A percentile compares a stretch with the other conserved stretches of the same genome.
phyloP scores from a whole-genome alignment of 352 stramenopile species.

The Globisporangium splendens region DNA sequence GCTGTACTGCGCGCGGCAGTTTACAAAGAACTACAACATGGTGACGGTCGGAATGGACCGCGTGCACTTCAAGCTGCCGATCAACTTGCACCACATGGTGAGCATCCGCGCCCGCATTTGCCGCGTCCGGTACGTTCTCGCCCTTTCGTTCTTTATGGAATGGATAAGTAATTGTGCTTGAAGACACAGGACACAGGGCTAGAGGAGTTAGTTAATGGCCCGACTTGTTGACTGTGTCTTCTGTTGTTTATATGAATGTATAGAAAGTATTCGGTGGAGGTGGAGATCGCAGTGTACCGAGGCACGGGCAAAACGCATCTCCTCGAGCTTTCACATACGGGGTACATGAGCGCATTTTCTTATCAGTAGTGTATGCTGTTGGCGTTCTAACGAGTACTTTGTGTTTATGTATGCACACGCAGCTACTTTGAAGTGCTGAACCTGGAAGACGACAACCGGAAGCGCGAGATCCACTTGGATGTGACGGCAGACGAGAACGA shows the following conservation, averaged over 20 bases:
- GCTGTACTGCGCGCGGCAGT: constrained; percentile 65
- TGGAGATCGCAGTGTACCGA: constrained; percentile 36
- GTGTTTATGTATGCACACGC: background rate
- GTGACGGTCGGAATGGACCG: constrained; percentile 77
- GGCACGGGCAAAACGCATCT: constrained; percentile 15
- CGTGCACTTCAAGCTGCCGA: constrained; percentile 67
- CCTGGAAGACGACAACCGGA: constrained; percentile 25
- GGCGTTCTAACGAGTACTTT: background rate
- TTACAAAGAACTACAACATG: constrained; percentile 74
- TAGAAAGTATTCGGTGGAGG: constrained; percentile 34
- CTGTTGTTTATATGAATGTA: background rate
- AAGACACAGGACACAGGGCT: too few relatives aligned
- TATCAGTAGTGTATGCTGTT: too few relatives aligned
- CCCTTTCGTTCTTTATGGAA: background rate
- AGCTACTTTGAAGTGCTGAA: constrained; percentile 48
- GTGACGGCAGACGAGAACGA: constrained; percentile 31
- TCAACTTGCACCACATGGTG: constrained; percentile 49
- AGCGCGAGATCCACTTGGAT: constrained; percentile 25
- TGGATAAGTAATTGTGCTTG: too few relatives aligned
- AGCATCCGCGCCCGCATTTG: constrained; percentile 59
- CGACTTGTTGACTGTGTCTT: background rate
- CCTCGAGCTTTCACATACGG: constrained; percentile 28
- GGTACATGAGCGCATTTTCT: constrained; percentile 6
- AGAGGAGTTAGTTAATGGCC: background rate
- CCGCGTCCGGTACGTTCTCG: constrained; percentile 46